A percentile compares a stretch with the other conserved stretches of the same genome.
Evolutionary conservation across 2,329 filamentous ascomycete species (phyloP).

Genomic region (Apiospora koreana): DNA sequence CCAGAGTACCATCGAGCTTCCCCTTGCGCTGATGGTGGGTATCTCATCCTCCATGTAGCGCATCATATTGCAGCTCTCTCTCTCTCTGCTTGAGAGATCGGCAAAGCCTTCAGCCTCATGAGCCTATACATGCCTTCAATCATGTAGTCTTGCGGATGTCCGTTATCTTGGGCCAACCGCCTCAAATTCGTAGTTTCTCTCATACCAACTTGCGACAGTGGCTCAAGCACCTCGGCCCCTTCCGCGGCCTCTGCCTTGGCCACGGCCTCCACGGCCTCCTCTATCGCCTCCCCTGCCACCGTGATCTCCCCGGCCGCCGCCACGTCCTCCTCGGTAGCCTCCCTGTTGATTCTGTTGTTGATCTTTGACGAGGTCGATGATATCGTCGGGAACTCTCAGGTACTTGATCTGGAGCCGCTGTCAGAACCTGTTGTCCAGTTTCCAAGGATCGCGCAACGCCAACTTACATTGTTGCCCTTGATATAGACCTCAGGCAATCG

Average conservation of each 20-base stretch:
- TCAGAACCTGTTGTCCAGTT: slow-evolving; percentile 21
- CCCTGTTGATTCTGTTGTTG: slow-evolving; percentile 74
- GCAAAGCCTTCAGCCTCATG: background rate
- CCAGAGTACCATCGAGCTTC: background rate
- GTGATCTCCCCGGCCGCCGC: slow-evolving; percentile 61
- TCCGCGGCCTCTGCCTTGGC: slow-evolving; percentile 48
- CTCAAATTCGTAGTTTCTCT: background rate
- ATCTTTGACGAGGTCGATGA: slow-evolving; percentile 91
- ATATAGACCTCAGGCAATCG: slow-evolving; percentile 93
- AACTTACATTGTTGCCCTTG: slow-evolving; percentile 92
- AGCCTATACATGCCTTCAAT: background rate
- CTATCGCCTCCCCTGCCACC: slow-evolving; percentile 57
- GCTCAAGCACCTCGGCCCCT: slow-evolving; percentile 38
- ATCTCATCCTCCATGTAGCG: slow-evolving; percentile 1
- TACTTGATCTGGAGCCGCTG: slow-evolving; percentile 83
- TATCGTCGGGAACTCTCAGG: slow-evolving; percentile 92
- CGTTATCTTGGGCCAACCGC: background rate
- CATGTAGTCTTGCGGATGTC: background rate
- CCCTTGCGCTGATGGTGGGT: background rate
- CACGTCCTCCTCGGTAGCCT: slow-evolving; percentile 66
- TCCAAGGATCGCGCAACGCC: background rate
- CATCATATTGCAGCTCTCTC: background rate
- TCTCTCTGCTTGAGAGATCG: background rate
- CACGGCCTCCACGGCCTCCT: slow-evolving; percentile 56
- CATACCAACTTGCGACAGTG: background rate